Evolutionary conservation across 2,329 filamentous ascomycete genomes (phyloP).

Genomic region (Fusarium irregulare): DNA sequence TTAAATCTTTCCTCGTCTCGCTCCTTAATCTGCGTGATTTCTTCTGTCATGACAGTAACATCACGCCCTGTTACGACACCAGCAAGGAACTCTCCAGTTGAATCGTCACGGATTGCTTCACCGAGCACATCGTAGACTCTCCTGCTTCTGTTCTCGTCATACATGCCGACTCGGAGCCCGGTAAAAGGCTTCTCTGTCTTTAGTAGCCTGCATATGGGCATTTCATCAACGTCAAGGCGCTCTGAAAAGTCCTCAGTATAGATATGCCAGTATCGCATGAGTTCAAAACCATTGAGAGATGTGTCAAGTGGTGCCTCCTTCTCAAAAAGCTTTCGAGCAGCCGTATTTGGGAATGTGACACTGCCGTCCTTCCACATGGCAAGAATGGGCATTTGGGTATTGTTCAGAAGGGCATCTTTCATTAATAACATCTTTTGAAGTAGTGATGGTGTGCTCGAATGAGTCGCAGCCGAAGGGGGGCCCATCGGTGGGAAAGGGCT

Average conservation of each 20-base stretch:
- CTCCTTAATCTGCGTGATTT: conserved; percentile 75
- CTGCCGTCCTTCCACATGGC: conserved; percentile 86
- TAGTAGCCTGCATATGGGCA: conserved; percentile 74
- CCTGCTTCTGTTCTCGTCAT: conserved; percentile 62
- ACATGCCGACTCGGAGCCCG: conserved; percentile 71
- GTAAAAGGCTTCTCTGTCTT: conserved; percentile 70
- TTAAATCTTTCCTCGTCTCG: conserved; percentile 80
- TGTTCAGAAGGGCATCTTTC: conserved; percentile 82
- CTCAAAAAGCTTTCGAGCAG: conserved; percentile 65
- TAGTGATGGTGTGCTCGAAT: conserved; percentile 70
- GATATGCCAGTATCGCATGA: conserved; percentile 69
- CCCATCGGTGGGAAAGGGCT: conserved; percentile 75
- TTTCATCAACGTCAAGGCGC: conserved; percentile 67
- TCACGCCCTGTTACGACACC: conserved; percentile 79
- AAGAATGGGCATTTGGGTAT: conserved; percentile 78
- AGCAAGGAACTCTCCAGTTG: conserved; percentile 77
- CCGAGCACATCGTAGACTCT: conserved; percentile 74
- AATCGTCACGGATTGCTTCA: conserved; percentile 73
- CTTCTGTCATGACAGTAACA: conserved; percentile 75
- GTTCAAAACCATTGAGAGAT: conserved; percentile 62
- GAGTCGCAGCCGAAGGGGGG: conserved; percentile 67
- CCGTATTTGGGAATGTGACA: conserved; percentile 78
- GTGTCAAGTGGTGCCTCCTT: conserved; percentile 55
- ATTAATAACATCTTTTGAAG: conserved; percentile 79
- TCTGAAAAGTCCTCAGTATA: conserved; percentile 75